Conservation (phyloP, 768 basidiomycete species). For the Hysterangium stoloniferum region DNA sequence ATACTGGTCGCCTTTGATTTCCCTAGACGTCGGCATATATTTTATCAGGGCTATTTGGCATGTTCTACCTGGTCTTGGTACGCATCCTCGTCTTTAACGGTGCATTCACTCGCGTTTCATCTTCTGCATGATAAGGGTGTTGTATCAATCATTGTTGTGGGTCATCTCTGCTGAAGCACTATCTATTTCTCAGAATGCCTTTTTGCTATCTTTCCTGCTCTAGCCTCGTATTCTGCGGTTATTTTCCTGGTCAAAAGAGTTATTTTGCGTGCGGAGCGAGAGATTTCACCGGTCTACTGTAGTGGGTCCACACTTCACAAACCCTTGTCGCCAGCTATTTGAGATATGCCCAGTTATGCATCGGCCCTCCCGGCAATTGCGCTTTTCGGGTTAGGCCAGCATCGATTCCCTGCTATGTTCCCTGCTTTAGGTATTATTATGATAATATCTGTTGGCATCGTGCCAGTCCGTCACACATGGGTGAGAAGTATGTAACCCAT, state of each 20-base stretch:
- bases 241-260: slow-evolving; percentile 24
- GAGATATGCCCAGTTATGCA: slow-evolving; percentile 4
- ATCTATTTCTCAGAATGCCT: slow-evolving; percentile 23
- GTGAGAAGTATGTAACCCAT: slow-evolving; percentile 32
- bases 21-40: slow-evolving; percentile 49
- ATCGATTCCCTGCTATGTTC: slow-evolving; percentile 7
- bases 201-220: background rate
- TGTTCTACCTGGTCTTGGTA: slow-evolving; percentile 61
- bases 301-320: slow-evolving; percentile 24
- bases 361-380: slow-evolving; percentile 7
- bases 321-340: background rate
- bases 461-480: slow-evolving; percentile 17
- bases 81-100: slow-evolving; percentile 14
- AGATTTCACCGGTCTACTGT: slow-evolving; percentile 42
- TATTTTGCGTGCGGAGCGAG: slow-evolving; percentile 36
- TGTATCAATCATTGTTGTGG: slow-evolving; percentile 46
- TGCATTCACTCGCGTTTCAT: slow-evolving; percentile 10
- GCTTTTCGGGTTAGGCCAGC: slow-evolving; percentile 7
- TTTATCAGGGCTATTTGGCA: slow-evolving; percentile 57
- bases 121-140: slow-evolving; percentile 32
- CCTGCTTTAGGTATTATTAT: slow-evolving; percentile 12
- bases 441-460: slow-evolving; percentile 22
- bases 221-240: slow-evolving; percentile 30
- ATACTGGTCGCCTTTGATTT: slow-evolving; percentile 64
- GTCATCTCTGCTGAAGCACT: slow-evolving; percentile 14